Conservation (phyloP, 2,329 filamentous ascomycete species). For the Apiospora sp. region DNA sequence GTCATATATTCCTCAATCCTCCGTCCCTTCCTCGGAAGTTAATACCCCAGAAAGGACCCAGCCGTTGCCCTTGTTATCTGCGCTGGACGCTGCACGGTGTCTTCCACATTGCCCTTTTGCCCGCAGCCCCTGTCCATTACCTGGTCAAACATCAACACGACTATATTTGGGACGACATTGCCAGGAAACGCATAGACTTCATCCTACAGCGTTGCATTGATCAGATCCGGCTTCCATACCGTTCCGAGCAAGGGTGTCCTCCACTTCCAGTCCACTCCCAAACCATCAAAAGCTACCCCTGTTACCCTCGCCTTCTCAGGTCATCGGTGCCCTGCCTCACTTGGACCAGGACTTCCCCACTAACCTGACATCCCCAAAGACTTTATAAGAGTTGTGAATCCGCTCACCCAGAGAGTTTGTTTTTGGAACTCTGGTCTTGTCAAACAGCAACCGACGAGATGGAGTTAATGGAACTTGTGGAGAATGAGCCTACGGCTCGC, state of each 20-base stretch:
- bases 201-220: constrained; percentile 45
- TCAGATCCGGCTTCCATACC: constrained; percentile 45
- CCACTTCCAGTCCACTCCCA: constrained; percentile 38
- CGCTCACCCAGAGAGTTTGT: constrained; percentile 33
- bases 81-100: constrained; percentile 35
- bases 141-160: constrained; percentile 33
- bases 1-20: neutral
- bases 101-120: constrained; percentile 15
- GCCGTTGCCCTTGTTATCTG: constrained; percentile 24
- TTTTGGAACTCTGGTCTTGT: constrained; percentile 7
- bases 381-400: constrained; percentile 44
- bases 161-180: constrained; percentile 35
- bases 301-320: constrained; percentile 32
- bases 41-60: constrained; percentile 24
- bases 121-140: constrained; percentile 28
- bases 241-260: constrained; percentile 44
- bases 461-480: constrained; percentile 72
- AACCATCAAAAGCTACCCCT: constrained; percentile 39
- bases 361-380: constrained; percentile 32
- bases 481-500: constrained; percentile 68
- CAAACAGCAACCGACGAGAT: constrained; percentile 45
- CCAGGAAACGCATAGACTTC: constrained; percentile 43
- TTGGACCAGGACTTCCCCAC: constrained; percentile 31
- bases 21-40: constrained; percentile 7
- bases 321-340: constrained; percentile 36